A percentile compares a stretch with the other conserved stretches of the same genome.
These are phyloP conservation scores for Umbellularia californica DNA, from an alignment of 164 flowering plant genomes.

Conservation along the genomic window DNA sequence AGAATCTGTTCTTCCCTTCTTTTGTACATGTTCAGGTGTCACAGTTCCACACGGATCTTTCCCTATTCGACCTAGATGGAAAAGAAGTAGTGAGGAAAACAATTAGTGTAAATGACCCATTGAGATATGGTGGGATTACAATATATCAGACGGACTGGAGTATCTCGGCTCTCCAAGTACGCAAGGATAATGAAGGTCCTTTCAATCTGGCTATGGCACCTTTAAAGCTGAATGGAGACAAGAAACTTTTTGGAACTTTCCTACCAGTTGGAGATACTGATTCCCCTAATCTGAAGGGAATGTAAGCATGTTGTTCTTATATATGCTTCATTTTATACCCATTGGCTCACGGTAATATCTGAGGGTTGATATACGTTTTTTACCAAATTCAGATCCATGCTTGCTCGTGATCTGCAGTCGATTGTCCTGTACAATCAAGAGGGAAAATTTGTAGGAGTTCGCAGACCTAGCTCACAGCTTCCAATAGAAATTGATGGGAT, in stretches of 20 bases:
- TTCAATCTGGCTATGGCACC: slow-evolving; percentile 99
- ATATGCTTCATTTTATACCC: not conserved
- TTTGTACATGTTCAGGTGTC: slow-evolving; percentile 44
- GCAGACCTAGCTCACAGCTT: slow-evolving; percentile 83
- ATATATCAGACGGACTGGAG: slow-evolving; percentile 98
- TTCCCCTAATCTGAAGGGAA: slow-evolving; percentile 81
- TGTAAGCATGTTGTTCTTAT: slow-evolving; percentile 44
- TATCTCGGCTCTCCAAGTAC: slow-evolving; percentile 75
- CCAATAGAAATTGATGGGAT: slow-evolving; percentile 82
- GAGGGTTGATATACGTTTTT: not conserved
- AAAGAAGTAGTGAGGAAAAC: slow-evolving; percentile 94
- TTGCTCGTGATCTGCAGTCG: slow-evolving; percentile 91
- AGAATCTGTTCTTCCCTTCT: not conserved
- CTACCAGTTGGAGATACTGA: slow-evolving; percentile 63
- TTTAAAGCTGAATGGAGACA: slow-evolving; percentile 81
- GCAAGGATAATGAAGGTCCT: slow-evolving; percentile 86
- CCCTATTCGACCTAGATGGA: slow-evolving; percentile 67
- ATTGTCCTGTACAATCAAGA: slow-evolving; percentile 76
- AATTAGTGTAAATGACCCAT: slow-evolving; percentile 91
- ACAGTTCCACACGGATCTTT: slow-evolving; percentile 86
- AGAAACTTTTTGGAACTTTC: slow-evolving; percentile 91
- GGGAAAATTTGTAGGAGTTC: slow-evolving; percentile 85
- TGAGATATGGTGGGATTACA: slow-evolving; percentile 85
- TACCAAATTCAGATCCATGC: slow-evolving; percentile 66
- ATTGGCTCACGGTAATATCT: not conserved